Conservation (phyloP, 176 grass and related monocot species). For the Bromus sterilis region DNA sequence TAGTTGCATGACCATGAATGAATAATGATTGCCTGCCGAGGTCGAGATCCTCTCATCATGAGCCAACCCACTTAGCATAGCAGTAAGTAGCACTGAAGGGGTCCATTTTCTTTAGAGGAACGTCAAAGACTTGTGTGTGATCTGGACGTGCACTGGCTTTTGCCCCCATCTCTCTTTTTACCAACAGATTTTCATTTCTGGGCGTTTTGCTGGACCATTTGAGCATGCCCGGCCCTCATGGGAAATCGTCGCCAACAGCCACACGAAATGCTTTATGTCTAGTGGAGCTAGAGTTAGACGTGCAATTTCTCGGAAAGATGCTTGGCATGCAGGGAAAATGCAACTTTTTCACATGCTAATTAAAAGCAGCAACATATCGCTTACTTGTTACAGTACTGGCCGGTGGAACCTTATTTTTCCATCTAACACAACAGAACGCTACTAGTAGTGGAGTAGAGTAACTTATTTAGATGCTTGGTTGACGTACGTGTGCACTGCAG, state of each 20-base stretch:
- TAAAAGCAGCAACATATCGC: too few relatives aligned
- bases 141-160: slow-evolving; percentile 2
- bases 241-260: not conserved
- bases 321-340: not conserved
- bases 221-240: not conserved
- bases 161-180: not conserved
- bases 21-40: too few relatives aligned
- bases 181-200: not conserved
- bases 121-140: too few relatives aligned
- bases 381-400: too few relatives aligned
- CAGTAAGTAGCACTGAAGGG: too few relatives aligned
- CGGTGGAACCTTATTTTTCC: too few relatives aligned
- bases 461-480: not conserved
- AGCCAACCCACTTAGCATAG: slow-evolving; percentile 12
- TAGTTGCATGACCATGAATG: not conserved
- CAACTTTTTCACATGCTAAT: not conserved
- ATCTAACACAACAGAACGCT: too few relatives aligned
- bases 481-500: not conserved
- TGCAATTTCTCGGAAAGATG: too few relatives aligned
- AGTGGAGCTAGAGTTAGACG: too few relatives aligned
- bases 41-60: not conserved
- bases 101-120: not conserved
- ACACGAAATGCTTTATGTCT: too few relatives aligned
- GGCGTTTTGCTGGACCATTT: not conserved
- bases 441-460: too few relatives aligned